phyloP scores from a whole-genome alignment of 2,329 filamentous ascomycete species.

The Calonectria pseudoreteaudii region DNA sequence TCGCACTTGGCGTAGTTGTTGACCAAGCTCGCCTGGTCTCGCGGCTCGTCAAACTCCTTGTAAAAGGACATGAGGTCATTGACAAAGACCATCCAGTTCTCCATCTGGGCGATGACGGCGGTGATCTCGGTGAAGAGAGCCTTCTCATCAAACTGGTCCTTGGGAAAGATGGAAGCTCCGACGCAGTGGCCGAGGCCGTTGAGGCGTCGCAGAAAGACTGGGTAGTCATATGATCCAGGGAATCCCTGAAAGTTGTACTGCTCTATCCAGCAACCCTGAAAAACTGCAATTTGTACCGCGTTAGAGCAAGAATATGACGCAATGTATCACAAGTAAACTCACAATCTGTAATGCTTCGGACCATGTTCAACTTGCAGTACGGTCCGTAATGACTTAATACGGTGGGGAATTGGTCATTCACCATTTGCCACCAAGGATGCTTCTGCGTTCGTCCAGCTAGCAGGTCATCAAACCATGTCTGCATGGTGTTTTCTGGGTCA shows the following conservation, averaged over 20 bases:
- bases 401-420: not conserved
- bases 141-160: not conserved
- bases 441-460: not conserved
- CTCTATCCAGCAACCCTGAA: not conserved
- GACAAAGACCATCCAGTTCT: not conserved
- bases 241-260: not conserved
- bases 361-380: not conserved
- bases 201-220: not conserved
- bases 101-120: not conserved
- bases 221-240: not conserved
- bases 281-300: not conserved
- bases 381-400: not conserved
- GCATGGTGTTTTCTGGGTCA: not conserved
- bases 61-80: constrained; percentile 1
- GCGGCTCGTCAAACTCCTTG: not conserved
- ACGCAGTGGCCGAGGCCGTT: not conserved
- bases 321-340: too few relatives aligned
- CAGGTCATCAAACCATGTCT: not conserved
- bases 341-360: not conserved
- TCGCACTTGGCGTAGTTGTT: not conserved
- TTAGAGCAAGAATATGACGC: too few relatives aligned
- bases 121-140: not conserved
- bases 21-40: not conserved
- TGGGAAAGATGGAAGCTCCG: not conserved
- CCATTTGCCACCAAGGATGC: constrained; percentile 1